Evolutionary conservation across 768 basidiomycete species (phyloP).

Genomic region (Aureoboletus auriporus): DNA sequence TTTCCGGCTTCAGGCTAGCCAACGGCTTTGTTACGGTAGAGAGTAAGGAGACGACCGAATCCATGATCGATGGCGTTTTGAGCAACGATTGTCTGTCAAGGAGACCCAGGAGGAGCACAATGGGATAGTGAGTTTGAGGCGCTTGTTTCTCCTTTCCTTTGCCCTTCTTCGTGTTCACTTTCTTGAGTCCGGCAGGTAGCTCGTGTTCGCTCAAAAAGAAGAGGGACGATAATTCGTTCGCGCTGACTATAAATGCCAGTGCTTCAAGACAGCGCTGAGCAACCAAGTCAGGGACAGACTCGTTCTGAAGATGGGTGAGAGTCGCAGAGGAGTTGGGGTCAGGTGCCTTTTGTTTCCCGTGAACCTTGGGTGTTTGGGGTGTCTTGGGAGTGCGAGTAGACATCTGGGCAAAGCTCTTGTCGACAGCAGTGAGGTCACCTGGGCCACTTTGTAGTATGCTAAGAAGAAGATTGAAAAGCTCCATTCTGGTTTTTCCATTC

Average conservation of each 20-base stretch:
- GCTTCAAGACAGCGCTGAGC: slow-evolving; percentile 94
- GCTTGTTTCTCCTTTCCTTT: slow-evolving; percentile 91
- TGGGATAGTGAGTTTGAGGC: slow-evolving; percentile 82
- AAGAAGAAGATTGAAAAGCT: slow-evolving; percentile 92
- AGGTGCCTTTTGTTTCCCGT: slow-evolving; percentile 66
- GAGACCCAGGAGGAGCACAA: slow-evolving; percentile 83
- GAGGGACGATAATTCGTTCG: slow-evolving; percentile 78
- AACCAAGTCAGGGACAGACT: slow-evolving; percentile 87
- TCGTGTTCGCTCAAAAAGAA: slow-evolving; percentile 98
- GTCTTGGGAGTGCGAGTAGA: slow-evolving; percentile 67
- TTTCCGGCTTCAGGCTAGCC: slow-evolving; percentile 52
- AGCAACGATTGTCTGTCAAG: slow-evolving; percentile 85
- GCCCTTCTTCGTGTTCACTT: slow-evolving; percentile 73
- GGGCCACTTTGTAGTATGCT: slow-evolving; percentile 93
- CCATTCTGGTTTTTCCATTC: slow-evolving; percentile 85
- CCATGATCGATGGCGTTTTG: slow-evolving; percentile 86
- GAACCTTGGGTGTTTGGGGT: slow-evolving; percentile 38
- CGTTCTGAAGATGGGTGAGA: slow-evolving; percentile 55
- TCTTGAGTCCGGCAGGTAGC: slow-evolving; percentile 71
- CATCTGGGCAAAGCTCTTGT: slow-evolving; percentile 92
- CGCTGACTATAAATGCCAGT: slow-evolving; percentile 78
- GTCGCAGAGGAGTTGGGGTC: slow-evolving; percentile 51
- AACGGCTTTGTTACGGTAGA: slow-evolving; percentile 88
- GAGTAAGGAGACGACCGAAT: slow-evolving; percentile 84
- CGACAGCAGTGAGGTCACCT: slow-evolving; percentile 86